Evolutionary conservation across 306 rosid genomes (phyloP), one percentile per base, ranked within the genome.

Genomic region (Pyrus communis): DNA sequence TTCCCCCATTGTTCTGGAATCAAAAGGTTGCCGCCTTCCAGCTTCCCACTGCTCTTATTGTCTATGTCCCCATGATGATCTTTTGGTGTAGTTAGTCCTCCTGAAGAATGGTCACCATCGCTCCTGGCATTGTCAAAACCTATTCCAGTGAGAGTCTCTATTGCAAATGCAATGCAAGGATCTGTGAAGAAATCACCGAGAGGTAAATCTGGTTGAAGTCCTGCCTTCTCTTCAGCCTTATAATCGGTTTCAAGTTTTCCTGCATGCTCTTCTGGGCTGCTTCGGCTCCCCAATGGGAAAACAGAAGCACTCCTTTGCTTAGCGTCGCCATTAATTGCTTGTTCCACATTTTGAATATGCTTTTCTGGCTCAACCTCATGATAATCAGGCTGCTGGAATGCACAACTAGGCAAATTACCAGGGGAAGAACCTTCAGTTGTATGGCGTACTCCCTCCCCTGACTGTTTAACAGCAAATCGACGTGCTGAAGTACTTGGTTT

Each of bases 91-190:
- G 80, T 46, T 54, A 72, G 68, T 67, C 67, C 67, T 33, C 71
- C 82, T 55, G 75, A 75, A 71, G 67, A 58, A 66, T 68, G 83
- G 75, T 79, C 71, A 46, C 67, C 69, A 67, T 35, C 65, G 80
- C 38, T 73, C 68, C 78, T 84, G 43, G 84, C 61, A 61, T 73
- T 59, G 5, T 86, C 94, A 52, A 86, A 78, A 40, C 85, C 75
- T 72, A 23, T 69, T 67, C 89, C 96, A 5, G 93, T 88, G 74
- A 95, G 93, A 75, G 91, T 89, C 80, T 92, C 89, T 77, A 92
- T 78, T 17, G 99, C 97, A 84, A 95, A 95, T 49, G 96, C 97
- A 46, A 95, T 92, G 79, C 97, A 95, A 19, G 99, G 99, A 67
- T 95, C 99, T 11, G 87, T 75, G 80, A 93, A 79, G 9, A 95